Evolutionary conservation across 176 grass and related monocot species (phyloP), one percentile per base, ranked within the genome.

Genomic region (Raddia distichophylla): DNA sequence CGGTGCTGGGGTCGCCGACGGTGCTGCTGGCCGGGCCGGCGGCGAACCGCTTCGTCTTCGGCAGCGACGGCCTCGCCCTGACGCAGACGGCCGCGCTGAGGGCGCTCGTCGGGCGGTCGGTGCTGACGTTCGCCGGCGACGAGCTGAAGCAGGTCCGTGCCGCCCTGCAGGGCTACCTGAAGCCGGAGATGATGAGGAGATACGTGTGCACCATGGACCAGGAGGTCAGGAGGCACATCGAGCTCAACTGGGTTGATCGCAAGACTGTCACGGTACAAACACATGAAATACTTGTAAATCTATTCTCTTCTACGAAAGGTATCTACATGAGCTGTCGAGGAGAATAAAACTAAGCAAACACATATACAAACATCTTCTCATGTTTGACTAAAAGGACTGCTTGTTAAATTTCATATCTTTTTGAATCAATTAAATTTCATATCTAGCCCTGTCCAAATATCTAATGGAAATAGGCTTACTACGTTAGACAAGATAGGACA

Each of bases 21-120:
- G 76, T 87, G 34, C 73, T 87, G 12, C 75, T 90, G 1, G 76
- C 84, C 11, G 89, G 84, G 2, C 80, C 84, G 3, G 80, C 34
- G 4, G 84, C 89, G 5, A 80, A 87, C 83, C 80, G 53, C 10
- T 87, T 90, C 80, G 22, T 90, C 47, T 90, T 90, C 50, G 17
- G 54, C n/a, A 80, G 55, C 27, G 54, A 83, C 8, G 64, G 12
- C 1, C 75, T 90, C 8, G 75, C 70, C 46, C 64, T 90, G 5
- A 82, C 84, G 27, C 81, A 79, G 37, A 87, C 80, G 19, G 62
- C 43, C 8, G 75, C 83, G 32, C 75, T 85, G 1, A 77, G 75
- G 22, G 35, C 74, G 13, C 83, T 85, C 47, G 66, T 85, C 1
- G 64, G 75, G 9, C 66, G 83, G 3, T 77, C 83, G n/a, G 64